Conservation (phyloP, 306 rosid genomes). For the Pachyrhizus erosus region DNA sequence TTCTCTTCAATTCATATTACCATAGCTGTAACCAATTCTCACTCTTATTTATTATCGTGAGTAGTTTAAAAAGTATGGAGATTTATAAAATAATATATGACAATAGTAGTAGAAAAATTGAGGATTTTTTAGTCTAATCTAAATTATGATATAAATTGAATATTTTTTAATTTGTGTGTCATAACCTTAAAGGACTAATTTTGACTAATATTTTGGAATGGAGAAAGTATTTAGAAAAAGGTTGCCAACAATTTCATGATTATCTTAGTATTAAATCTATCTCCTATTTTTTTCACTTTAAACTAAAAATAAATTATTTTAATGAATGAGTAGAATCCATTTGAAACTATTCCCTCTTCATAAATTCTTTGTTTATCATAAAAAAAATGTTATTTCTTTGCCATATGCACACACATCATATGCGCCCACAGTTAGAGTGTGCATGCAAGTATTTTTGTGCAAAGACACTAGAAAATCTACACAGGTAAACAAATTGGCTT, state of each 20-base stretch:
- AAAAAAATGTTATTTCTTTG: background rate
- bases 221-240: conserved; percentile 17
- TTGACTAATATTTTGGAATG: too few relatives aligned
- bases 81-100: too few relatives aligned
- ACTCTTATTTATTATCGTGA: too few relatives aligned
- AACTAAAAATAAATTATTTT: conserved; percentile 20
- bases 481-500: background rate
- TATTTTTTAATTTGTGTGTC: too few relatives aligned
- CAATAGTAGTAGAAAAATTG: too few relatives aligned
- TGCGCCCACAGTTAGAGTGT: conserved; percentile 27
- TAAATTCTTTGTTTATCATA: background rate
- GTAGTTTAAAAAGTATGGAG: too few relatives aligned
- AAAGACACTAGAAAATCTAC: background rate
- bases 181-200: too few relatives aligned
- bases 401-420: conserved; percentile 12
- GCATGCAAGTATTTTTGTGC: background rate
- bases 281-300: background rate
- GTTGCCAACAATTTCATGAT: conserved; percentile 8
- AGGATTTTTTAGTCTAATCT: too few relatives aligned
- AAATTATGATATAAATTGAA: too few relatives aligned
- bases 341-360: background rate
- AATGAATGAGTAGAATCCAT: conserved; percentile 19
- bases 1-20: too few relatives aligned
- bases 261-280: conserved; percentile 5
- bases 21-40: too few relatives aligned